Conservation (phyloP, 2,329 filamentous ascomycete species). For the Simplicillium sp. region DNA sequence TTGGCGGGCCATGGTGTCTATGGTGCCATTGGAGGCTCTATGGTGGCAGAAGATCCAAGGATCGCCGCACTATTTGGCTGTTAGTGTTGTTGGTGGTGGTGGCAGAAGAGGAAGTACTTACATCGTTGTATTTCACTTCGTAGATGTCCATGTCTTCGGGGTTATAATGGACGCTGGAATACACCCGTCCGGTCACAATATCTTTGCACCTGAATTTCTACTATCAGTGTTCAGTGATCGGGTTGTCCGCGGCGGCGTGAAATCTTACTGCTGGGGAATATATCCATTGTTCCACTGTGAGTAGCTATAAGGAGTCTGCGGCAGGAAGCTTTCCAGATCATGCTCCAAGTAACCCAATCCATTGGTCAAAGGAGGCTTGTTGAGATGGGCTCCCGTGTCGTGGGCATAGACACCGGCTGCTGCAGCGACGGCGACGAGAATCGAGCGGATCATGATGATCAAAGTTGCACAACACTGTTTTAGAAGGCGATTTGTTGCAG, state of each 20-base stretch:
- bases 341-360: constrained; percentile 4
- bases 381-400: constrained; percentile 1
- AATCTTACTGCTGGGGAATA: constrained; percentile 2
- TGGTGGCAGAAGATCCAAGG: constrained; percentile 18
- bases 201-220: too few species aligned
- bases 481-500: too few species aligned
- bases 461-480: too few species aligned
- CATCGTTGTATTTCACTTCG: constrained; percentile 3
- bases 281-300: constrained; percentile 6
- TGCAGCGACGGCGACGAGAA: constrained; percentile 1
- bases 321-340: constrained; percentile 2
- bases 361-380: constrained; percentile 3
- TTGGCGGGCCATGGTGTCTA: constrained; percentile 12
- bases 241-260: too few species aligned
- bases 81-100: background rate
- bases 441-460: constrained; percentile 4
- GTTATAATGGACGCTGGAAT: too few species aligned
- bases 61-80: constrained; percentile 9
- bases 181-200: too few species aligned
- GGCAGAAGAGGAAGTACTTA: background rate
- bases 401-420: constrained; percentile 4
- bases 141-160: too few species aligned
- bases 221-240: too few species aligned
- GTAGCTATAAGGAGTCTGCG: constrained; percentile 2
- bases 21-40: constrained; percentile 8